Conservation (phyloP, 73 alveolate genomes). For the Effrenium voratum region DNA sequence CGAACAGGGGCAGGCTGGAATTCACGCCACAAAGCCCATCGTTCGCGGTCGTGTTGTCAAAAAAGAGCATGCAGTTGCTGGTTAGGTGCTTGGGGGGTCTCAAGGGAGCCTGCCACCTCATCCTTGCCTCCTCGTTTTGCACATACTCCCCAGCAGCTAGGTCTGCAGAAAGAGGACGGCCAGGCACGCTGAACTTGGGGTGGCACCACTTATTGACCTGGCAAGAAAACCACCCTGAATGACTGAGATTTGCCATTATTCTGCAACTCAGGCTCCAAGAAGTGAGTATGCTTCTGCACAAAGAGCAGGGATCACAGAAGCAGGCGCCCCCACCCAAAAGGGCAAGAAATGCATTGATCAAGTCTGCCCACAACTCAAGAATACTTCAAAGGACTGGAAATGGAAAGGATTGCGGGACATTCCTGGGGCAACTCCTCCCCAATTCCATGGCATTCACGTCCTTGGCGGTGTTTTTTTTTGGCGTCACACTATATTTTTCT, state of each 20-base stretch:
- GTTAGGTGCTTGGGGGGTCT: too few relatives aligned
- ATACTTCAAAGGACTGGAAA: not conserved
- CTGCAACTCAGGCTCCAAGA: not conserved
- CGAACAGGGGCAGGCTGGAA: too few relatives aligned
- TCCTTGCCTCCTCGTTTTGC: constrained; percentile 25
- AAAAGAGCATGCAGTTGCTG: not conserved
- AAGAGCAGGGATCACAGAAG: not conserved
- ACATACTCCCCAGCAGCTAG: constrained; percentile 38
- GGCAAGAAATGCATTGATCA: too few relatives aligned
- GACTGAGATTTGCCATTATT: too few relatives aligned
- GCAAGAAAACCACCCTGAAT: not conserved
- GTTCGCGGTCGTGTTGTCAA: too few relatives aligned
- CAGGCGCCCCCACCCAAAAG: not conserved
- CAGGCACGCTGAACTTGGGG: constrained; percentile 11
- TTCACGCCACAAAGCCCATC: too few relatives aligned
- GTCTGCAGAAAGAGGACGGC: constrained; percentile 9
- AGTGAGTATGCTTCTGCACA: not conserved
- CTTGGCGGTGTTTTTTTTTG: too few relatives aligned
- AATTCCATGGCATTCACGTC: not conserved
- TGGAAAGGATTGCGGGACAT: not conserved
- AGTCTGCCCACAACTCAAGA: too few relatives aligned
- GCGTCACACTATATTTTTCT: not conserved
- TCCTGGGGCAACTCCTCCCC: not conserved
- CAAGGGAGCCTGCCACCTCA: not conserved
- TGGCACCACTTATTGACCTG: constrained; percentile 15